Base-by-base conservation (phyloP, 371 early-diverging fungal species). In the Mortierella sp. region DNA sequence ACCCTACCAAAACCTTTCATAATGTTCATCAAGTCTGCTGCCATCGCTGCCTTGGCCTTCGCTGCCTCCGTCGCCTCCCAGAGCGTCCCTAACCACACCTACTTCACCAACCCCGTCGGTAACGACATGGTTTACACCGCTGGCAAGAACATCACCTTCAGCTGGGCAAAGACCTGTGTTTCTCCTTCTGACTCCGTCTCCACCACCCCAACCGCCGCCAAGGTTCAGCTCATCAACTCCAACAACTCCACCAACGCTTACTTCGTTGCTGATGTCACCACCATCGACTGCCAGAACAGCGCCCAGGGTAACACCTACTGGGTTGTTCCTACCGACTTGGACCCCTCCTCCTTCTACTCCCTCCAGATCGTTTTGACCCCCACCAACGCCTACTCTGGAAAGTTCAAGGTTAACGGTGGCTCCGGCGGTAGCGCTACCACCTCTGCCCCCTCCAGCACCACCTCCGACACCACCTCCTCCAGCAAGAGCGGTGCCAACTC, bases 191-290 rank as follows among this genome's bases (percentile, higher is more conserved):
- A 58, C 33, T 21, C 43, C 1, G 61, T 50, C 62, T 48, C 73
- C 15, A 11, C 64, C 38, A 50, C 60, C 40, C 70, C 78, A 22
- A n/a, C 32, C 36, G 22, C 3, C 10, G 69, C 60, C 53, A 52
- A 72, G 45, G 78, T 77, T 32, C 65, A 77, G 93, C 36, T 85
- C 70, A 3, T 87, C 85, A 66, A 91, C 83, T 53, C 87, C 86
- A 68, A 86, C 88, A 15, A 87, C 78, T 10, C 87, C 74, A 60
- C 93, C 92, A 47, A 93, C 72, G 83, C 94, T 93, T 32, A 76
- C 81, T 80, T 88, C 87, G 64, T 91, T 87, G 43, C 88, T 57
- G n/a, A 92, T 83, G 69, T 94, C 28, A 55, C 62, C 50, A 57
- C 36, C 48, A 77, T 77, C 36, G 77, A 72, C 66, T 77, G 77